Conservation (phyloP, 2,329 filamentous ascomycete genomes). For the Sarocladium brachiariae region DNA sequence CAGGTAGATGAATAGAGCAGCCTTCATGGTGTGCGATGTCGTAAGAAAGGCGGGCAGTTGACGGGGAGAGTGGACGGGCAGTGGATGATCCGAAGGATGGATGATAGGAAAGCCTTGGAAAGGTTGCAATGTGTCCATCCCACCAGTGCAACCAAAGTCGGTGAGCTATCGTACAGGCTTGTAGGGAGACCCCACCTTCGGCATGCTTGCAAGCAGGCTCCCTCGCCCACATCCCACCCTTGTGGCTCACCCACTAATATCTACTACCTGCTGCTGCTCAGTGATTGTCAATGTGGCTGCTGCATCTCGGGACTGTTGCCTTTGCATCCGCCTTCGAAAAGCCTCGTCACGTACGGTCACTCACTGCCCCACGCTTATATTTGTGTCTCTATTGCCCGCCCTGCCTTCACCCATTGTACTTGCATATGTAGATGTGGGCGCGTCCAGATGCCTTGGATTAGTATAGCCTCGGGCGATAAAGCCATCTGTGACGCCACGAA, state of each 20-base stretch:
- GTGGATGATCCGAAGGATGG: too few relatives aligned
- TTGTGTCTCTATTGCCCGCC: not conserved
- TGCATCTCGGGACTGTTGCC: not conserved
- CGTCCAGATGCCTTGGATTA: too few relatives aligned
- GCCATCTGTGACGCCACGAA: too few relatives aligned
- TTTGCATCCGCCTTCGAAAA: not conserved
- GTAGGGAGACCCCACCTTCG: not conserved
- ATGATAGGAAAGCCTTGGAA: not conserved
- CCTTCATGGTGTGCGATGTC: slow-evolving; percentile 39
- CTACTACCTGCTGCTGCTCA: not conserved
- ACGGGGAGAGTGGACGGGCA: too few relatives aligned
- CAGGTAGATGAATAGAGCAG: slow-evolving; percentile 40
- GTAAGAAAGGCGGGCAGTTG: not conserved
- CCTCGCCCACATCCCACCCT: not conserved
- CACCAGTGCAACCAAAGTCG: not conserved
- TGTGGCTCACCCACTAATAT: not conserved
- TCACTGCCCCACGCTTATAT: not conserved
- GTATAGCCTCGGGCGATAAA: too few relatives aligned
- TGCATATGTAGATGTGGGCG: too few relatives aligned
- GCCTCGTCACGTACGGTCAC: too few relatives aligned
- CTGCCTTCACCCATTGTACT: not conserved
- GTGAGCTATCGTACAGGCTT: not conserved
- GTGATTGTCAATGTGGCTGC: not conserved
- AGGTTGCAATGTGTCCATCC: slow-evolving; percentile 1
- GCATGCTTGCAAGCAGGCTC: not conserved